Base-by-base conservation (phyloP, 495 filamentous ascomycete genomes). In the Copromyces sp. region DNA sequence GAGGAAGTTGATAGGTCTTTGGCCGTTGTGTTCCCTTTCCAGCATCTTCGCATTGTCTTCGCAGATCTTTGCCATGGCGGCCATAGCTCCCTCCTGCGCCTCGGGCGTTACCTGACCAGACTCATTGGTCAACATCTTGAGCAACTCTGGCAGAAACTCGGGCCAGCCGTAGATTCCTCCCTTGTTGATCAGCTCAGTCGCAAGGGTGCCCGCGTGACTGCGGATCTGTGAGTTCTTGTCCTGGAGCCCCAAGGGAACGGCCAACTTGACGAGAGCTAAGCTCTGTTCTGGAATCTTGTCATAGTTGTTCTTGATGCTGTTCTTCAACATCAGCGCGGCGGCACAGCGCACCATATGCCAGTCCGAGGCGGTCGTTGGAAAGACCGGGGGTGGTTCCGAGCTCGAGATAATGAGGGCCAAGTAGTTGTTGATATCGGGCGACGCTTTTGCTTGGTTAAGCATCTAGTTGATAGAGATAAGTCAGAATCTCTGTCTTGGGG, bases 371-470 rank as follows among this genome's bases (percentile, higher is more conserved):
- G 84, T 79, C 77, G 91, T 87, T 35, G 84, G 84, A 68, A 94
- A 77, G 2, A 83, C 84, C 12, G 86, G 75, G 17, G 91, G 89
- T 41, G 86, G 82, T 72, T 89, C 85, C 71, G 88, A 81, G 70
- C 89, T 93, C 68, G 91, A 92, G 80, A 96, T 92, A 24, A 99
- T 87, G 79, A 94, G 98, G 69, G 93, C 91, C 68, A 99, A 88
- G 80, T 99, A 99, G 82, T 98, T 98, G 82, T 95, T 93, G 85
- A 98, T 93, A 80, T 98, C 95, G 9, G 95, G 95, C 17, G 90
- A 96, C 16, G 88, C 84, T 80, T 94, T 95, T 42, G 96, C 95
- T 85, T 96, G 92, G 70, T 89, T 86, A 76, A 99, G 92, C 94
- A 98, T 96, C 95, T 99, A 78, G 70, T 73, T 39, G 44, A 37